Evolutionary conservation across 1,284 basidiomycete genomes (phyloP).

Genomic region (Lentinus polychrous): DNA sequence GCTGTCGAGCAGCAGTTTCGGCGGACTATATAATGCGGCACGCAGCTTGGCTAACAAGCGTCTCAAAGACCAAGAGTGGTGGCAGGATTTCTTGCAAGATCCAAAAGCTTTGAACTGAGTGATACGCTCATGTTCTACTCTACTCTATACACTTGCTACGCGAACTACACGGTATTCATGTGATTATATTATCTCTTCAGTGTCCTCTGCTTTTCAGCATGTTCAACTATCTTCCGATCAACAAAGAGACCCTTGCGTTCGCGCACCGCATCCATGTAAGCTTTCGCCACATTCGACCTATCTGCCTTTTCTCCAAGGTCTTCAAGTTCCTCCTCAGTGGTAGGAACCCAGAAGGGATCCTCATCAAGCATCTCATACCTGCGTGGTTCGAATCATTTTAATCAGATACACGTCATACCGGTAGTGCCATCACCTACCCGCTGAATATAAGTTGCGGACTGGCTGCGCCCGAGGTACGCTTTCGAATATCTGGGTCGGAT

Average conservation of each 20-base stretch:
- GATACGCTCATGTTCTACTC: too few species aligned
- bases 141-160: too few species aligned
- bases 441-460: conserved; percentile 96
- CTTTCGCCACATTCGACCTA: conserved; percentile 88
- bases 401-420: not conserved
- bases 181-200: conserved; percentile 74
- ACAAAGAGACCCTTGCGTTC: conserved; percentile 95
- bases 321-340: conserved; percentile 96
- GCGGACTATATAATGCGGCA: not conserved
- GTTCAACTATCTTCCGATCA: conserved; percentile 87
- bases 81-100: not conserved
- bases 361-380: conserved; percentile 86
- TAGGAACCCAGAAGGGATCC: conserved; percentile 99
- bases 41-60: not conserved
- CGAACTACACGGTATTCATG: too few species aligned
- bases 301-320: conserved; percentile 97
- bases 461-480: conserved; percentile 93
- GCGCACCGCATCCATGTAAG: conserved; percentile 89
- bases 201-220: conserved; percentile 96
- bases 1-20: conserved; percentile 1
- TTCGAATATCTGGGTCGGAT: conserved; percentile 75
- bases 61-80: conserved; percentile 1
- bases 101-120: not conserved
- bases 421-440: conserved; percentile 50
- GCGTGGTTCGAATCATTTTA: conserved; percentile 1